Evolutionary conservation across 1,284 basidiomycete species (phyloP).

Genomic region (Moniliophthora roreri): DNA sequence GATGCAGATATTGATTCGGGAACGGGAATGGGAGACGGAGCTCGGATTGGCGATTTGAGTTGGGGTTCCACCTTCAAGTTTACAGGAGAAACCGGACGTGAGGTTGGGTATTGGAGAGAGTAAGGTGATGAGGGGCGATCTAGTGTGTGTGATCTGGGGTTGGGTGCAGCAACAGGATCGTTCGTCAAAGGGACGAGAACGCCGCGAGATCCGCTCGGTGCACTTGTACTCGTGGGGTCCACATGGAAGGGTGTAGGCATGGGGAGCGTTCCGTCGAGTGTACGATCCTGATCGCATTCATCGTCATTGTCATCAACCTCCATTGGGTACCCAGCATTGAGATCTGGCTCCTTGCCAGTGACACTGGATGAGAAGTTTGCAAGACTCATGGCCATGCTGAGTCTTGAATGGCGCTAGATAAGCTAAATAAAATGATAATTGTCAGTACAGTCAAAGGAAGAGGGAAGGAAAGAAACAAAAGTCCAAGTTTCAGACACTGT

Average conservation of each 20-base stretch:
- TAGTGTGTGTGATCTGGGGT: neutral
- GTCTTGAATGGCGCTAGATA: too few relatives aligned
- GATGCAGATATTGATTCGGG: too few relatives aligned
- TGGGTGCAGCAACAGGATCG: neutral
- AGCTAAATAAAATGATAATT: too few relatives aligned
- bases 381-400: too few relatives aligned
- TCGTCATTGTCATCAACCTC: neutral
- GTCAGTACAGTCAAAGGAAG: too few relatives aligned
- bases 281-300: neutral
- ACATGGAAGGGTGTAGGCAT: neutral
- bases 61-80: neutral
- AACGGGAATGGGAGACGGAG: too few relatives aligned
- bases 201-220: neutral
- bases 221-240: neutral
- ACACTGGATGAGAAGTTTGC: conserved; percentile 39
- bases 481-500: too few relatives aligned
- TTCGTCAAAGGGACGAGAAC: neutral
- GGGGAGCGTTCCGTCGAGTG: neutral
- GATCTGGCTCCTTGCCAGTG: conserved; percentile 45
- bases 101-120: neutral
- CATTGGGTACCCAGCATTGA: conserved; percentile 25
- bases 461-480: too few relatives aligned
- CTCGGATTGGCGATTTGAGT: too few relatives aligned
- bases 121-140: neutral
- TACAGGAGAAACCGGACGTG: neutral